phyloP scores from a whole-genome alignment of 768 basidiomycete genomes.

The Amanita rimosa region DNA sequence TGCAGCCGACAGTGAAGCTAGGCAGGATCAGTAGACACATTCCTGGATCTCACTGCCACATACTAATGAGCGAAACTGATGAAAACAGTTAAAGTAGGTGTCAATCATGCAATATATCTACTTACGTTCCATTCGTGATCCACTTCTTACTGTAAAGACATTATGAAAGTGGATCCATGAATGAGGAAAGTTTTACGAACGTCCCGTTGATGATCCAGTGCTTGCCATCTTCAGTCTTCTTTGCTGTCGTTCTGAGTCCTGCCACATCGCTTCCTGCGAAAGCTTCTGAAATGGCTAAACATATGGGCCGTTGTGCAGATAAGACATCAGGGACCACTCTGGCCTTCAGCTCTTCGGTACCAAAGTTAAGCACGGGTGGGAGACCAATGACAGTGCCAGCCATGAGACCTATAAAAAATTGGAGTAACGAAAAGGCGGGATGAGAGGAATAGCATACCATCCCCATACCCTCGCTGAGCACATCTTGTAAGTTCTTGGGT shows the following conservation, averaged over 20 bases:
- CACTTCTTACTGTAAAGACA: conserved; percentile 53
- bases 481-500: conserved; percentile 68
- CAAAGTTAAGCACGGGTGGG: conserved; percentile 81
- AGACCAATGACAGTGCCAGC: conserved; percentile 75
- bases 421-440: background rate
- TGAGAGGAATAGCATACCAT: conserved; percentile 32
- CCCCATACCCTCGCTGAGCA: conserved; percentile 68
- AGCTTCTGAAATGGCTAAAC: conserved; percentile 81
- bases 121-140: conserved; percentile 67
- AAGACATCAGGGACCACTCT: conserved; percentile 56
- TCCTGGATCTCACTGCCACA: conserved; percentile 8
- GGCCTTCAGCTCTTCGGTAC: conserved; percentile 39
- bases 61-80: conserved; percentile 32
- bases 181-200: conserved; percentile 14
- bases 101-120: conserved; percentile 3
- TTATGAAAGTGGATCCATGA: conserved; percentile 1
- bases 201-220: conserved; percentile 70
- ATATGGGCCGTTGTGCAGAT: conserved; percentile 67
- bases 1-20: conserved; percentile 60
- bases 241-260: conserved; percentile 64
- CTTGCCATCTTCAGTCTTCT: conserved; percentile 70
- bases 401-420: conserved; percentile 31
- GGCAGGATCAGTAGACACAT: background rate
- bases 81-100: background rate
- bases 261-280: conserved; percentile 78